phyloP scores from a whole-genome alignment of 768 basidiomycete genomes.

The Mycena galericulata region DNA sequence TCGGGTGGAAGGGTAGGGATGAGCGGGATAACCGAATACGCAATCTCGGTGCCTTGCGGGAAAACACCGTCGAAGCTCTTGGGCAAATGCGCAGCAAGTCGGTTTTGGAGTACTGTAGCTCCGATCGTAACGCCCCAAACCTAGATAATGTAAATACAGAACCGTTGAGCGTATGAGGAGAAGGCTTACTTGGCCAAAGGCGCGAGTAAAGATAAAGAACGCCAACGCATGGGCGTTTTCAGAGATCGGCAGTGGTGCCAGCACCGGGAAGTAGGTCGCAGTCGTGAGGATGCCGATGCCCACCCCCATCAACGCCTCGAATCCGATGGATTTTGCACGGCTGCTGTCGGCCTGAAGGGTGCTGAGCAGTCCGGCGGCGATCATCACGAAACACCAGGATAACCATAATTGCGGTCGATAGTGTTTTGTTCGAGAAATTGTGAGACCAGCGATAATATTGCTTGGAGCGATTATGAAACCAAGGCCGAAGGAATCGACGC shows the following conservation, averaged over 20 bases:
- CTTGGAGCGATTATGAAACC: neutral
- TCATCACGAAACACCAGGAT: constrained; percentile 4
- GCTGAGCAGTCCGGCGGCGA: constrained; percentile 18
- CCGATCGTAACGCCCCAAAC: constrained; percentile 66
- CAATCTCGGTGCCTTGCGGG: constrained; percentile 51
- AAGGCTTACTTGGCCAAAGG: constrained; percentile 36
- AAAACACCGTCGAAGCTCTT: constrained; percentile 47
- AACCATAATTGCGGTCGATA: constrained; percentile 9
- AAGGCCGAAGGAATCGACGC: constrained; percentile 35
- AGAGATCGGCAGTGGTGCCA: constrained; percentile 56
- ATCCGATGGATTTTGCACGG: constrained; percentile 32
- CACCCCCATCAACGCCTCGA: constrained; percentile 33
- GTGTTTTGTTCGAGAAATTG: neutral
- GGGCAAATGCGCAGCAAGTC: constrained; percentile 57
- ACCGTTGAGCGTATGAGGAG: neutral
- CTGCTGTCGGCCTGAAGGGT: neutral
- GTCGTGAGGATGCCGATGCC: constrained; percentile 39
- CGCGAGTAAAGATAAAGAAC: constrained; percentile 53
- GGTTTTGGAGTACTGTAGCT: constrained; percentile 63
- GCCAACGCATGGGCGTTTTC: constrained; percentile 59
- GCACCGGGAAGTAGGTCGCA: constrained; percentile 55
- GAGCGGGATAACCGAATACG: constrained; percentile 59
- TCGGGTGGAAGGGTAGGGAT: constrained; percentile 50
- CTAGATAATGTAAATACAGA: constrained; percentile 34
- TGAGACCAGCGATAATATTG: constrained; percentile 1